A percentile compares a stretch with the other conserved stretches of the same genome.
Conservation (phyloP, 139 green algal species). For the Nannochloris sp. region DNA sequence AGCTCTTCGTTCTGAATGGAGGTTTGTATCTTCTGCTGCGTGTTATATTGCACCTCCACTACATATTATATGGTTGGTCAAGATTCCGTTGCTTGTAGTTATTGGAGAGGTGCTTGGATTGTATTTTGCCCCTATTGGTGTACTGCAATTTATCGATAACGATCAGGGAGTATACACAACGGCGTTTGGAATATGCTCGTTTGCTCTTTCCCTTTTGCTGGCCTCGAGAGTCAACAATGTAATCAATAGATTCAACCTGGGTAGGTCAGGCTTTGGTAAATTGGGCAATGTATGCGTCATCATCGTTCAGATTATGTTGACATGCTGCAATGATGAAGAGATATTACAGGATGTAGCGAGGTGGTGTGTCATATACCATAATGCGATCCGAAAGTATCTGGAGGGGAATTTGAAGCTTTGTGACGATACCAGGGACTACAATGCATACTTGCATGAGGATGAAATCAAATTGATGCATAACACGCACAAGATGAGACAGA, state of each 20-base stretch:
- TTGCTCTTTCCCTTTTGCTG: not conserved
- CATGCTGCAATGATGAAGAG: not conserved
- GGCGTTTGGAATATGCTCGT: conserved; percentile 1
- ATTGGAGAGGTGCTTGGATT: conserved; percentile 2
- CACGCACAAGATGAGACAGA: conserved; percentile 1
- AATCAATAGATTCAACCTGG: not conserved
- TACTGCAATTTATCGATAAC: not conserved
- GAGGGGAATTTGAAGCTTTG: conserved; percentile 4
- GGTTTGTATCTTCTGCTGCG: not conserved
- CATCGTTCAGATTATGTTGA: not conserved
- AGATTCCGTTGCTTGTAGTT: not conserved
- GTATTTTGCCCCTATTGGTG: conserved; percentile 1
- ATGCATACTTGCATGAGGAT: conserved; percentile 1
- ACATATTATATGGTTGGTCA: not conserved
- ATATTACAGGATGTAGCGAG: not conserved
- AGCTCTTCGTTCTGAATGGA: not conserved
- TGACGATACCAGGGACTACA: conserved; percentile 1
- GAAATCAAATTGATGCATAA: conserved; percentile 2
- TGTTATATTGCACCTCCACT: not conserved
- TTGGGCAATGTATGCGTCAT: not conserved
- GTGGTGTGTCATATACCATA: conserved; percentile 3
- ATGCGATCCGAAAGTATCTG: conserved; percentile 1
- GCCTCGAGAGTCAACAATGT: not conserved
- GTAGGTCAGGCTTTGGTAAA: not conserved
- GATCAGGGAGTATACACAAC: not conserved